These are phyloP conservation scores for Acidomyces sp. DNA, from an alignment of 495 filamentous ascomycete species.

Conservation along the genomic window DNA sequence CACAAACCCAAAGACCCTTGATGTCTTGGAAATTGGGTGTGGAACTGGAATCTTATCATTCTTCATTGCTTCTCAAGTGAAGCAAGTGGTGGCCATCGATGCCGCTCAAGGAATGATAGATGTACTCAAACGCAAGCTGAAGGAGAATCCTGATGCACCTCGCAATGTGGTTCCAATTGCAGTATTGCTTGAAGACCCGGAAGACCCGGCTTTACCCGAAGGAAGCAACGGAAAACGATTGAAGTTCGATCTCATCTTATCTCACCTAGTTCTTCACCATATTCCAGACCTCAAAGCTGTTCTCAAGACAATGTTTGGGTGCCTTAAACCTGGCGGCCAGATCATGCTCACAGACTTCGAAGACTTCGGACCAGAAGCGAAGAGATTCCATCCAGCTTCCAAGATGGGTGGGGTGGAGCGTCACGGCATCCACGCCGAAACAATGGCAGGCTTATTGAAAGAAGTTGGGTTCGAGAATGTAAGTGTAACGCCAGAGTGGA, in stretches of 20 bases:
- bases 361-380: constrained; percentile 40
- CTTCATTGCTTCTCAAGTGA: constrained; percentile 31
- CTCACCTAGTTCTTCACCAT: constrained; percentile 43
- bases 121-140: constrained; percentile 34
- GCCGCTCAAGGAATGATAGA: constrained; percentile 41
- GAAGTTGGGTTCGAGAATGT: constrained; percentile 38
- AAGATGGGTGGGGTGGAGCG: constrained; percentile 42
- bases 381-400: constrained; percentile 36
- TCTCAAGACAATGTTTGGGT: constrained; percentile 31
- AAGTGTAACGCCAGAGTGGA: constrained; percentile 32
- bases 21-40: constrained; percentile 43
- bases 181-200: constrained; percentile 27
- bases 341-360: constrained; percentile 45
- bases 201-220: constrained; percentile 16
- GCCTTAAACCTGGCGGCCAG: constrained; percentile 32
- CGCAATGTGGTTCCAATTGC: constrained; percentile 22
- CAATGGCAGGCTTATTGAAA: constrained; percentile 31
- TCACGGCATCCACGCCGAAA: constrained; percentile 35
- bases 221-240: constrained; percentile 3
- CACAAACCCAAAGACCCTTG: constrained; percentile 11
- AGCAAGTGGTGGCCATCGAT: constrained; percentile 37
- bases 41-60: constrained; percentile 43
- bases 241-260: constrained; percentile 37
- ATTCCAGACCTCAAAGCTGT: constrained; percentile 33
- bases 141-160: not conserved